Base-by-base conservation (phyloP, 306 rosid species). In the Malus fusca region DNA sequence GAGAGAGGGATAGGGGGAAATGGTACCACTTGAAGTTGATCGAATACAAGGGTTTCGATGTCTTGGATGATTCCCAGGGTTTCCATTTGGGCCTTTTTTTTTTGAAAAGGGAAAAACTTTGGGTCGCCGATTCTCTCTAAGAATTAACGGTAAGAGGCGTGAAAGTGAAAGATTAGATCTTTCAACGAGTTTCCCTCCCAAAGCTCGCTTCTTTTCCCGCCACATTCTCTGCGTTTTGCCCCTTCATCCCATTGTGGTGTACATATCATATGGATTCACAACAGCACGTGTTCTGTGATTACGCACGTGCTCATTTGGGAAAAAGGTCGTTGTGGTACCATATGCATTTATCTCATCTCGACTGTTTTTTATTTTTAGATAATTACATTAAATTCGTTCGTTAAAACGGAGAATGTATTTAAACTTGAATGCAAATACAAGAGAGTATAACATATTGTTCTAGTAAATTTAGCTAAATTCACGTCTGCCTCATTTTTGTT, bases 11-110 rank as follows among this genome's bases (percentile, higher is more conserved):
- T 37, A 64, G 75, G 2, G 74, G 66, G 55, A 17, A 1, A 17
- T 26, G 23, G 42, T 84, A 90, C 97, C 98, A 93, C 96, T 93
- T 87, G 97, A 80, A 93, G 98, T 66, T 87, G 80, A 81, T 89
- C 93, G 74, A 90, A 86, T 81, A 89, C 82, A 58, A 93, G 96
- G 73, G 91, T 72, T 83, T 93, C 81, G 71, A 93, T 77, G 79
- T 90, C 89, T 26, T 88, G 78, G 71, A 87, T 73, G 8, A 89
- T 66, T 6, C 90, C 75, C 79, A 85, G 92, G 96, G 95, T 86
- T 93, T 87, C 86, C 28, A 84, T 85, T 80, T 85, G 86, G 25
- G 79, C 79, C 83, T 82, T 64, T 30, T 37, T n/a, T 13, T 30
- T 37, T 69, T 9, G 6, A 5, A 5, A 40, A 30, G 17, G 22